Evolutionary conservation across 371 early-diverging fungal genomes (phyloP).

Genomic region (Mucor lusitanicus): DNA sequence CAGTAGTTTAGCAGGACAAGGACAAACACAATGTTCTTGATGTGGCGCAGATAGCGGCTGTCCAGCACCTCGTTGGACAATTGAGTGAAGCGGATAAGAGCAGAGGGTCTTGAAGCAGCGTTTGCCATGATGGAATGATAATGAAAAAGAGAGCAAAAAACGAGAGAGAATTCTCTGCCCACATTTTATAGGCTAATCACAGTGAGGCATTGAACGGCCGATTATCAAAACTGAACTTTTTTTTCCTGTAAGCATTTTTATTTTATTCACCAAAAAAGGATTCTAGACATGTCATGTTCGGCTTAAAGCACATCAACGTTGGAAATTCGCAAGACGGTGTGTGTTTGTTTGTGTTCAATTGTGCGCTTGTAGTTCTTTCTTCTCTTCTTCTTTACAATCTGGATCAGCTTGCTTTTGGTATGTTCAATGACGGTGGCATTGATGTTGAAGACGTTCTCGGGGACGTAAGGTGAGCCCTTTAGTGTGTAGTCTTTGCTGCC

Average conservation of each 20-base stretch:
- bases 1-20: slow-evolving; percentile 57
- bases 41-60: slow-evolving; percentile 11
- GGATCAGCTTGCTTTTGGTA: slow-evolving; percentile 75
- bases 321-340: slow-evolving; percentile 79
- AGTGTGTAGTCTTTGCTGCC: slow-evolving; percentile 86
- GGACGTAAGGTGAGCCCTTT: slow-evolving; percentile 85
- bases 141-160: background rate
- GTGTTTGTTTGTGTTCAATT: slow-evolving; percentile 69
- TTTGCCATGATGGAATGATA: slow-evolving; percentile 2
- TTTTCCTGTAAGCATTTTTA: slow-evolving; percentile 7
- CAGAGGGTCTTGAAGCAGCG: background rate
- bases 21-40: slow-evolving; percentile 66
- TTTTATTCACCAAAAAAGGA: background rate
- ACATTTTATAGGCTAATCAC: background rate
- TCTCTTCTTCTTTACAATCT: slow-evolving; percentile 85
- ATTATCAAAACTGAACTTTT: background rate
- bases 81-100: slow-evolving; percentile 14
- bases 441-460: slow-evolving; percentile 70
- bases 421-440: slow-evolving; percentile 92
- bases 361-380: slow-evolving; percentile 85
- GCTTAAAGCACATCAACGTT: slow-evolving; percentile 62
- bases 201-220: background rate
- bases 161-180: background rate
- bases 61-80: slow-evolving; percentile 15
- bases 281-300: background rate